Evolutionary conservation across 331 rosid genomes (phyloP).

Genomic region (Malus hybrid): DNA sequence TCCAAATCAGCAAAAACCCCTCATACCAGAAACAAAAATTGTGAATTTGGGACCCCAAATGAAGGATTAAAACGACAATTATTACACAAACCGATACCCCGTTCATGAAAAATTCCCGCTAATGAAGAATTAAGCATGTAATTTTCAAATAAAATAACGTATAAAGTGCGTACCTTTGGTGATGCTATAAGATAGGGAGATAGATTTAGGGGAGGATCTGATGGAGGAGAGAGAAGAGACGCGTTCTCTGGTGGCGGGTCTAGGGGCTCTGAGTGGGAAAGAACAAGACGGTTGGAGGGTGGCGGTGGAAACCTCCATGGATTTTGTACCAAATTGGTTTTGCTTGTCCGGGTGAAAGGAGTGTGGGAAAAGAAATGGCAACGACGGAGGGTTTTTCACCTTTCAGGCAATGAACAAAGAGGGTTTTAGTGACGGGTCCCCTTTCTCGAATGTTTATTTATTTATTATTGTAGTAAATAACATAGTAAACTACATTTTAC

Average conservation of each 20-base stretch:
- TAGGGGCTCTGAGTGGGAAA: conserved; percentile 20
- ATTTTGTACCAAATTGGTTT: not conserved
- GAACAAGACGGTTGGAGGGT: conserved; percentile 37
- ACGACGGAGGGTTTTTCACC: not conserved
- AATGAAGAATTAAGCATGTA: not conserved
- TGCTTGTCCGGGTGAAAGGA: not conserved
- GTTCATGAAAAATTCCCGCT: not conserved
- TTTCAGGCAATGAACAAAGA: not conserved
- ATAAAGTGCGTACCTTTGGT: conserved; percentile 15
- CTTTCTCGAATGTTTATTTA: not conserved
- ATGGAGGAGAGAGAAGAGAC: conserved; percentile 11
- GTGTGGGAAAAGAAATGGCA: not conserved
- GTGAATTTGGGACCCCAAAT: not conserved
- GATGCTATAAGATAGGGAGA: conserved; percentile 14
- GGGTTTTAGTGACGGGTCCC: not conserved
- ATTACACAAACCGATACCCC: not conserved
- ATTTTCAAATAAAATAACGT: not conserved
- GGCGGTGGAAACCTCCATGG: conserved; percentile 32
- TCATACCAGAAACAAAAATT: not conserved
- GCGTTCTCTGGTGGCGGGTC: conserved; percentile 17
- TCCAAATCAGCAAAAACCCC: not conserved
- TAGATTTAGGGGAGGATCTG: conserved; percentile 15
- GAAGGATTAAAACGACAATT: not conserved
- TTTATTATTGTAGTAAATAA: too few relatives aligned
- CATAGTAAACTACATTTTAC: too few relatives aligned